Evolutionary conservation across 1,284 basidiomycete genomes (phyloP).

Genomic region (Trichosporon faecale): DNA sequence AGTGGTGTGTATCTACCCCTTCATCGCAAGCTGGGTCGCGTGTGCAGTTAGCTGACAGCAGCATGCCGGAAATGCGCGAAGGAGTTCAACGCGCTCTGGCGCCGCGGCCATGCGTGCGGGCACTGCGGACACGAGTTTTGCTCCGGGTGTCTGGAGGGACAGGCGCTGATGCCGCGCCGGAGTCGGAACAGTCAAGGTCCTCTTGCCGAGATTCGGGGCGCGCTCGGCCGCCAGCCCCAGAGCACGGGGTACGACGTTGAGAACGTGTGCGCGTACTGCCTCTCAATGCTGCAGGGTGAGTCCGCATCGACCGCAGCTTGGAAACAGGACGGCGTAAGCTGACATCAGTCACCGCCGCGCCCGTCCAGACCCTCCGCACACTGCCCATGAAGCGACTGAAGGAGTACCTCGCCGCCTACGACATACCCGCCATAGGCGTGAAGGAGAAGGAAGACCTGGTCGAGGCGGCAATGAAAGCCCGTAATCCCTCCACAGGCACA

Average conservation of each 20-base stretch:
- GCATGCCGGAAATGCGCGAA: slow-evolving; percentile 49
- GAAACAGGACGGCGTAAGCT: slow-evolving; percentile 13
- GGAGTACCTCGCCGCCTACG: slow-evolving; percentile 48
- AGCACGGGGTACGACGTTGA: slow-evolving; percentile 46
- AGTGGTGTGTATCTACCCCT: slow-evolving; percentile 33
- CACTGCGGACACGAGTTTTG: slow-evolving; percentile 53
- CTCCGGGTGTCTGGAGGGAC: slow-evolving; percentile 43
- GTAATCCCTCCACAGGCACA: slow-evolving; percentile 43
- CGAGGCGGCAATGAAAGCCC: slow-evolving; percentile 42
- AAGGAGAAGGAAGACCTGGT: slow-evolving; percentile 51
- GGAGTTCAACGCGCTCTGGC: slow-evolving; percentile 47
- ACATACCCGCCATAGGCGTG: slow-evolving; percentile 41
- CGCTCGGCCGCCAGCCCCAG: slow-evolving; percentile 26
- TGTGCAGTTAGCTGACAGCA: slow-evolving; percentile 13
- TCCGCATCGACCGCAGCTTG: neutral
- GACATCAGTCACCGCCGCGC: slow-evolving; percentile 43
- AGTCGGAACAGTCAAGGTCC: slow-evolving; percentile 16
- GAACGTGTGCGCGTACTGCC: slow-evolving; percentile 45
- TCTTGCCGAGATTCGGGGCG: slow-evolving; percentile 31
- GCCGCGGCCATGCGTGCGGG: slow-evolving; percentile 44
- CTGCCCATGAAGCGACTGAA: slow-evolving; percentile 50
- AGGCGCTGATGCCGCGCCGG: slow-evolving; percentile 49
- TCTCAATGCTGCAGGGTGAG: slow-evolving; percentile 50
- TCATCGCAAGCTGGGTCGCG: neutral
- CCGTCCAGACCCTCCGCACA: slow-evolving; percentile 37